Conservation (phyloP, 2,329 filamentous ascomycete genomes). For the Cladosporium sp. region DNA sequence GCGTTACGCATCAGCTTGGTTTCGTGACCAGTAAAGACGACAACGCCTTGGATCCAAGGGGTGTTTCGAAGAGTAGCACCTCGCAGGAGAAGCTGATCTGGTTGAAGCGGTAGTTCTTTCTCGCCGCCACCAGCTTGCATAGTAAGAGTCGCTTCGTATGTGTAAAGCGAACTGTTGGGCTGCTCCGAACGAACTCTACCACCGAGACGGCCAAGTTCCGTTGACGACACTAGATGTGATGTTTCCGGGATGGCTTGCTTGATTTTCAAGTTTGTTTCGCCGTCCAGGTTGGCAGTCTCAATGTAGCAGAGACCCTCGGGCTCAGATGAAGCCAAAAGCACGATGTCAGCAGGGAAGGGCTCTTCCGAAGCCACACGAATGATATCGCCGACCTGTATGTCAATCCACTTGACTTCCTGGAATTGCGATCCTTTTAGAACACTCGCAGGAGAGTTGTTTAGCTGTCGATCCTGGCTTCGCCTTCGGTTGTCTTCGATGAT, state of each 20-base stretch:
- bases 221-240: conserved; percentile 78
- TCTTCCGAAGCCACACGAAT: conserved; percentile 91
- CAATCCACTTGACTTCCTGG: conserved; percentile 87
- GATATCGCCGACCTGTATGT: conserved; percentile 89
- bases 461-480: conserved; percentile 77
- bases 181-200: conserved; percentile 91
- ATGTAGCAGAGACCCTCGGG: conserved; percentile 98
- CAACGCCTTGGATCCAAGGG: conserved; percentile 92
- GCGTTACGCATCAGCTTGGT: conserved; percentile 99
- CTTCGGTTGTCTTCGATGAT: conserved; percentile 90
- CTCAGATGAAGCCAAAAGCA: conserved; percentile 90
- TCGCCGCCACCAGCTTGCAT: conserved; percentile 88
- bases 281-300: conserved; percentile 95
- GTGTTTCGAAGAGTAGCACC: conserved; percentile 94
- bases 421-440: conserved; percentile 83
- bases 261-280: conserved; percentile 97
- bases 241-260: conserved; percentile 97
- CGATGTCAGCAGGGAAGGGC: conserved; percentile 90
- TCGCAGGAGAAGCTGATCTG: conserved; percentile 88
- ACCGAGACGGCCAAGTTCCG: conserved; percentile 79
- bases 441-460: conserved; percentile 84
- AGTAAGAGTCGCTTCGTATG: conserved; percentile 93
- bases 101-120: conserved; percentile 84
- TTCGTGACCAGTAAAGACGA: conserved; percentile 97
- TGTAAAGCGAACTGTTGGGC: conserved; percentile 97